These are phyloP conservation scores for Ceratobasidium theobromae DNA, from an alignment of 1,284 basidiomycete genomes.

Conservation along the genomic window DNA sequence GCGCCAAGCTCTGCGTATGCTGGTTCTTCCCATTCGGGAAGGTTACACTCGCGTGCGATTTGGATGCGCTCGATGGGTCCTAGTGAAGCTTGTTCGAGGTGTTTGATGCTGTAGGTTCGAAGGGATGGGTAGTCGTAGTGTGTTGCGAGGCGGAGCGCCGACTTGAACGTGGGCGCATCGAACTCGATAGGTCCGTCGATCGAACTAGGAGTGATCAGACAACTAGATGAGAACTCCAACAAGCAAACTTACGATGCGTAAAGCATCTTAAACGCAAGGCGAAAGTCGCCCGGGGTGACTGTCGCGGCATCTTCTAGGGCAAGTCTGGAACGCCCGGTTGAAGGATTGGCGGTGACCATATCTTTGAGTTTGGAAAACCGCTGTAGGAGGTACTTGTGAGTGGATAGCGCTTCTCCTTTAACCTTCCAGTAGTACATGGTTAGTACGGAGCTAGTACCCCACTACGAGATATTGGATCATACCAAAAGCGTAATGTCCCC, in stretches of 20 bases:
- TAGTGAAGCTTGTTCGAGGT: neutral
- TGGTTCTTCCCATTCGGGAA: conserved; percentile 2
- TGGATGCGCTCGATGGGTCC: neutral
- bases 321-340: neutral
- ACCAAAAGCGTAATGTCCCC: neutral
- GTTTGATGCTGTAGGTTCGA: neutral
- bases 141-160: conserved; percentile 11
- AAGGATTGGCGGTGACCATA: neutral
- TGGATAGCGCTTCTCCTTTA: neutral
- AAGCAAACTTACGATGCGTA: conserved; percentile 6
- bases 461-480: neutral
- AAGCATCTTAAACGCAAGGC: neutral
- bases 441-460: neutral
- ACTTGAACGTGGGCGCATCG: neutral
- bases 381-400: conserved; percentile 2
- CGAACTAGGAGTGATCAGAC: neutral
- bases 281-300: neutral
- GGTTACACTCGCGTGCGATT: neutral
- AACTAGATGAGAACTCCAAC: neutral
- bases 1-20: neutral
- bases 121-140: neutral
- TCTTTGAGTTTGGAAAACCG: neutral
- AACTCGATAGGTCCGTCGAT: neutral
- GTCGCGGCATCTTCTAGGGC: neutral
- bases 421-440: neutral